Base-by-base conservation (phyloP, 192 early-diverging fungal genomes). In the Chytriomyces confervae region DNA sequence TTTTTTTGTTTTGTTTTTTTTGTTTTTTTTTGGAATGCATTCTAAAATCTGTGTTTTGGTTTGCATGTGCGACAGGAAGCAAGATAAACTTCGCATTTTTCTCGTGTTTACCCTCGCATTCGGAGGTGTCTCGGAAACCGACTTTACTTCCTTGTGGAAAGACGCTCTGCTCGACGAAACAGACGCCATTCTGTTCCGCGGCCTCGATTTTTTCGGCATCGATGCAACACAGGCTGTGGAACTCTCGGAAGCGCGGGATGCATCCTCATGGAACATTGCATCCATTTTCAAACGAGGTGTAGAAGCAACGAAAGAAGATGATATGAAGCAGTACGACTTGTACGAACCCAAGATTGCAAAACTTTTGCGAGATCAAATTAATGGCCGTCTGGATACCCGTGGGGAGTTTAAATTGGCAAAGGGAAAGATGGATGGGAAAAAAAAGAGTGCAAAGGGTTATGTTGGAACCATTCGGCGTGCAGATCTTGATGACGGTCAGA, bases 121-220 rank as follows among this genome's bases (percentile, higher is more conserved):
- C 46, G 76, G 67, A 2, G 68, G 50, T 9, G 13, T 70, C 43
- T 20, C 11, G 20, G 16, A 46, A 8, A 20, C n/a, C 8, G 65
- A 65, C 27, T 50, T 76, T 67, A 7, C 18, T n/a, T 44, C 27
- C 0, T 64, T 76, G n/a, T n/a, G 46, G n/a, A 13, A 43, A 27
- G 66, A 24, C 47, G 75, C 75, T 3, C 29, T 11, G 1, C 9
- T 76, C 1, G n/a, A 66, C 27, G 50, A 67, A 11, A 16, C 62
- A 2, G 48, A 45, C 9, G 7, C 50, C 13, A n/a, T 50, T 7
- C 11, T 76, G 8, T 57, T 76, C 50, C 10, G 13, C 8, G 77
- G 77, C 29, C 46, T 79, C 44, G 9, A 13, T 20, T 79, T 65
- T 49, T 72, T 79, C 45, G 70, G 77, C 23, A 46, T 64, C 16